These are phyloP conservation scores for Vaccinium darrowii DNA, from an alignment of 148 eudicot genomes.

Conservation along the genomic window DNA sequence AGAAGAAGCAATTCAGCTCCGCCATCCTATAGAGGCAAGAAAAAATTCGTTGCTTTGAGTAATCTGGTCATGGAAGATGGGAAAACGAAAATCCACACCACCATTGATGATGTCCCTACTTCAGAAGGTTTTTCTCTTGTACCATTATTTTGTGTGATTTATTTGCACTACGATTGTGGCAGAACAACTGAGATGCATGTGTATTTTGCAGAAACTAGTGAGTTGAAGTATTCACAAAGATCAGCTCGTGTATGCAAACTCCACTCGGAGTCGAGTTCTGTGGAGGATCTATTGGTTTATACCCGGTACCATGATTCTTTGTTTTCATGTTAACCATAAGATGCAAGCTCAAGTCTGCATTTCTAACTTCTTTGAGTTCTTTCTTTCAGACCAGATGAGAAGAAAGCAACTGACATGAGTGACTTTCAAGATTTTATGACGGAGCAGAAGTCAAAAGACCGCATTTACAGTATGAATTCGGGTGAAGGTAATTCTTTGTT, in stretches of 20 bases:
- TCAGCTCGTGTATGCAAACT: constrained; percentile 24
- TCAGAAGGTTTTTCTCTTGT: constrained; percentile 28
- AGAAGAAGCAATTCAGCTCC: constrained; percentile 91
- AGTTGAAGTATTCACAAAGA: constrained; percentile 29
- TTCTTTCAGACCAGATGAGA: constrained; percentile 46
- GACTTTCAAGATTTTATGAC: constrained; percentile 17
- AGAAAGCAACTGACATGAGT: constrained; percentile 24
- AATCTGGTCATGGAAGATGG: constrained; percentile 27
- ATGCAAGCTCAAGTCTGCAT: constrained; percentile 14
- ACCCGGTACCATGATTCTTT: constrained; percentile 36
- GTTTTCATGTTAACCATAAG: not conserved
- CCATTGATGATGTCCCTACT: constrained; percentile 16
- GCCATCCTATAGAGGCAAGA: constrained; percentile 62
- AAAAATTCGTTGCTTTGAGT: constrained; percentile 39
- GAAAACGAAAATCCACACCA: constrained; percentile 16
- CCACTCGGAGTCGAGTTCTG: constrained; percentile 27
- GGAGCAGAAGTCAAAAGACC: constrained; percentile 16
- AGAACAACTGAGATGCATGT: not conserved
- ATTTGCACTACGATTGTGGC: not conserved
- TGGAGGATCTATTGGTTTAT: constrained; percentile 25
- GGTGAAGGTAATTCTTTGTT: constrained; percentile 25
- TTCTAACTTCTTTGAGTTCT: constrained; percentile 1
- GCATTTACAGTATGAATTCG: constrained; percentile 16
- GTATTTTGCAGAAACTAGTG: constrained; percentile 39
- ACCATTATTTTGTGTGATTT: not conserved